Conservation (phyloP, 2,329 filamentous ascomycete species). For the Colletotrichum sp. region DNA sequence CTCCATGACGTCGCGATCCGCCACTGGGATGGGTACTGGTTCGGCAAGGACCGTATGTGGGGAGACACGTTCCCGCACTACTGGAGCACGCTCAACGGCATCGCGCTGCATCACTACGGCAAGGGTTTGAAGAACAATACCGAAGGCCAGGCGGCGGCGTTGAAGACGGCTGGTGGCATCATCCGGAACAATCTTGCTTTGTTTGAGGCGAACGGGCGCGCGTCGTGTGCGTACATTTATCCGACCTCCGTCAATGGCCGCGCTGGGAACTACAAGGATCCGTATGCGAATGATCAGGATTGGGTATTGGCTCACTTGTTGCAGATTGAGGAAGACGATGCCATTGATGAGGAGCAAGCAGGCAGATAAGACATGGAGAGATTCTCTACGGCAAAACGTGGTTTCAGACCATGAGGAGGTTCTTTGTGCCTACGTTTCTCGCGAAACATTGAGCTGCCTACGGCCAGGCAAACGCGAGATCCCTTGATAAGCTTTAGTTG, state of each 20-base stretch:
- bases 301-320: conserved; percentile 7
- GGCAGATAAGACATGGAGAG: background rate
- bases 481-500: background rate
- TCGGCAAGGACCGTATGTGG: conserved; percentile 13
- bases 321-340: conserved; percentile 4
- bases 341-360: background rate
- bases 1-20: conserved; percentile 13
- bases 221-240: conserved; percentile 14
- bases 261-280: conserved; percentile 1
- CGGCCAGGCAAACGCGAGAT: background rate
- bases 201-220: conserved; percentile 5
- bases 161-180: background rate
- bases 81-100: conserved; percentile 10
- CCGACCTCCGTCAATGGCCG: conserved; percentile 2
- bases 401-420: background rate
- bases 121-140: background rate
- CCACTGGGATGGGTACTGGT: conserved; percentile 19
- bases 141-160: background rate
- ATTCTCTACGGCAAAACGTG: background rate
- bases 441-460: background rate
- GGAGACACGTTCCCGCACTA: conserved; percentile 14
- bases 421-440: background rate
- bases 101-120: conserved; percentile 4
- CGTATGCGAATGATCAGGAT: conserved; percentile 16
- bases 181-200: background rate